Percentiles rank a stretch among this genome's conserved stretches.
These are phyloP conservation scores for Purpureocillium lavendulum DNA, from an alignment of 2,329 filamentous ascomycete species.

Conservation along the genomic window DNA sequence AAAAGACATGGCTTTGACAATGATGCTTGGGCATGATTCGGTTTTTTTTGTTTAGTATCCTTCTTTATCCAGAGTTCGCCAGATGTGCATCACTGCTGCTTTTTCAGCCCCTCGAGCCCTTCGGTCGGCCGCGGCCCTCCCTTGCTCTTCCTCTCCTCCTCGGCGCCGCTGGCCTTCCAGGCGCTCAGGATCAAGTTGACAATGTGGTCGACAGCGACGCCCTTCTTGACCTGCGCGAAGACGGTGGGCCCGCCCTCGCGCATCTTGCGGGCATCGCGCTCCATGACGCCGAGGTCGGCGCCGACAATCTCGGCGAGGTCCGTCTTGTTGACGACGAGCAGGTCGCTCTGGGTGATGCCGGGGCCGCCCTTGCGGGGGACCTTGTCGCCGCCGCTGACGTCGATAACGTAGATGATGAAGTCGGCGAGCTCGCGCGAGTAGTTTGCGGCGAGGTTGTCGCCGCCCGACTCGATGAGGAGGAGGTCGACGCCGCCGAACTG, in stretches of 20 bases:
- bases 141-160: slow-evolving; percentile 42
- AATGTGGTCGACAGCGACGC: slow-evolving; percentile 77
- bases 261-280: slow-evolving; percentile 89
- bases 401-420: slow-evolving; percentile 98
- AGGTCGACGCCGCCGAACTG: slow-evolving; percentile 67
- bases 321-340: slow-evolving; percentile 95
- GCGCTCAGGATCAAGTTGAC: slow-evolving; percentile 81
- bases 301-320: slow-evolving; percentile 86
- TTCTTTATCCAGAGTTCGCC: not conserved
- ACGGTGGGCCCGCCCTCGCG: slow-evolving; percentile 91
- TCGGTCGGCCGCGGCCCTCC: slow-evolving; percentile 52
- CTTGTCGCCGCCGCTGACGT: slow-evolving; percentile 94
- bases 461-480: slow-evolving; percentile 88
- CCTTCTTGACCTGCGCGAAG: slow-evolving; percentile 95
- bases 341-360: slow-evolving; percentile 91
- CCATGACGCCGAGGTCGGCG: slow-evolving; percentile 88
- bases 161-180: slow-evolving; percentile 85
- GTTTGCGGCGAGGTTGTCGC: slow-evolving; percentile 95
- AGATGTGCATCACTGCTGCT: slow-evolving; percentile 1
- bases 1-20: no score
- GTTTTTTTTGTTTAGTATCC: not conserved
- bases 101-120: slow-evolving; percentile 40
- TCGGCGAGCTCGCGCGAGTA: slow-evolving; percentile 92
- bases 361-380: slow-evolving; percentile 92
- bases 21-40: not conserved